Base-by-base conservation (phyloP, 257 asterid species). In the Linderniella brevidens region DNA sequence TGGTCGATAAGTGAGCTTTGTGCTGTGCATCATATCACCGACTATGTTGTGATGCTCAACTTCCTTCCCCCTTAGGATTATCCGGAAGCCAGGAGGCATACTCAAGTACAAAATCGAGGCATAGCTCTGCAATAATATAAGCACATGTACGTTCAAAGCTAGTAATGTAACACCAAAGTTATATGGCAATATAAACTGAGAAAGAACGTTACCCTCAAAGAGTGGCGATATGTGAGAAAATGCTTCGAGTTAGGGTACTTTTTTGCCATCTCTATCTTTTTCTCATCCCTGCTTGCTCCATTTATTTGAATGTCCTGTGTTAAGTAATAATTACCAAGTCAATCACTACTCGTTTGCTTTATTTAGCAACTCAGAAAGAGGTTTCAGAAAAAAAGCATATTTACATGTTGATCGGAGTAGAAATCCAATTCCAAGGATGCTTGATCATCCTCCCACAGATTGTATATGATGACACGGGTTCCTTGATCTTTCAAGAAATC, bases 361-460 rank as follows among this genome's bases (percentile, higher is more conserved):
- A n/a, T n/a, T 14, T 18, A 49, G 32, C 17, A 10, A 9, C 15
- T 39, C 43, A 11, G n/a, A n/a, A n/a, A 10, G 43, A 9, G 43
- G 43, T 32, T 35, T 13, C 4, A 35, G 45, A 19, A 13, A 5
- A 9, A 19, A 4, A 19, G 19, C 11, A 48, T 29, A 43, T 58
- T 35, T 72, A 78, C 96, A 56, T 75, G 59, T 58, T 40, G 49
- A 63, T 86, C 87, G 1, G 64, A 20, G 25, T 72, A 78, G 46
- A 82, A 82, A 61, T 86, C 90, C 48, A 86, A 74, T 48, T 86
- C 97, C 1, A 41, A 64, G 9, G 58, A 37, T 43, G 84, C 93
- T 58, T 63, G 65, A 7, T 86, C 94, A 12, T 79, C 81, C 71
- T 82, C 90, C 97, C 97, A 82, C 9, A 82, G 87, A 60, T 82